Conservation (phyloP, 306 rosid species). For the Glycine tomentella region DNA sequence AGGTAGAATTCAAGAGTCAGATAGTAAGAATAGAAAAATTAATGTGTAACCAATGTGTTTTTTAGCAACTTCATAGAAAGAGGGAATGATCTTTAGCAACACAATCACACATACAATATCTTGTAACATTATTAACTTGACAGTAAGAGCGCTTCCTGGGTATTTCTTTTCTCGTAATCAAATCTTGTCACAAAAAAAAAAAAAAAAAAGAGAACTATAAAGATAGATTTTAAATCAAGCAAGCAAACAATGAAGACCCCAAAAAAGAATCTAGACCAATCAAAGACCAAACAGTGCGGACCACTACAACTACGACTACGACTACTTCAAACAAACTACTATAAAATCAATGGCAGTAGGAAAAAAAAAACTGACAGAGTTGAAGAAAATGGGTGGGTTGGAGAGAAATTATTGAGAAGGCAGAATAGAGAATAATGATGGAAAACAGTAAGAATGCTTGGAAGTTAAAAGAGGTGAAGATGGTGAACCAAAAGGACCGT, state of each 20-base stretch:
- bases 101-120: not conserved
- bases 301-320: slow-evolving; percentile 26
- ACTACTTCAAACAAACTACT: slow-evolving; percentile 22
- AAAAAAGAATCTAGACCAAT: slow-evolving; percentile 44
- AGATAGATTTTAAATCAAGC: not conserved
- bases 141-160: slow-evolving; percentile 31
- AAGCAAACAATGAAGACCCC: slow-evolving; percentile 42
- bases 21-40: slow-evolving; percentile 11
- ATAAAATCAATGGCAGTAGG: slow-evolving; percentile 39
- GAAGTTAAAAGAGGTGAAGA: slow-evolving; percentile 23
- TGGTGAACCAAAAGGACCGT: slow-evolving; percentile 49
- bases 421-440: slow-evolving; percentile 44
- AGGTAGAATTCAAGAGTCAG: slow-evolving; percentile 13
- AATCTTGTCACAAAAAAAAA: slow-evolving; percentile 8
- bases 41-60: not conserved
- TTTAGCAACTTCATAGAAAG: not conserved
- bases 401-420: slow-evolving; percentile 43
- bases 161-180: slow-evolving; percentile 35
- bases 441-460: not conserved
- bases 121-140: too few species aligned
- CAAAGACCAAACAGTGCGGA: slow-evolving; percentile 56
- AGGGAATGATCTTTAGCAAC: not conserved
- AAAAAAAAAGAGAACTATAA: slow-evolving; percentile 5
- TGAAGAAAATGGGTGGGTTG: slow-evolving; percentile 37
- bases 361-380: slow-evolving; percentile 36